Evolutionary conservation across 805 yeast genomes (phyloP).

Genomic region (Lachancea lanzarotensis): DNA sequence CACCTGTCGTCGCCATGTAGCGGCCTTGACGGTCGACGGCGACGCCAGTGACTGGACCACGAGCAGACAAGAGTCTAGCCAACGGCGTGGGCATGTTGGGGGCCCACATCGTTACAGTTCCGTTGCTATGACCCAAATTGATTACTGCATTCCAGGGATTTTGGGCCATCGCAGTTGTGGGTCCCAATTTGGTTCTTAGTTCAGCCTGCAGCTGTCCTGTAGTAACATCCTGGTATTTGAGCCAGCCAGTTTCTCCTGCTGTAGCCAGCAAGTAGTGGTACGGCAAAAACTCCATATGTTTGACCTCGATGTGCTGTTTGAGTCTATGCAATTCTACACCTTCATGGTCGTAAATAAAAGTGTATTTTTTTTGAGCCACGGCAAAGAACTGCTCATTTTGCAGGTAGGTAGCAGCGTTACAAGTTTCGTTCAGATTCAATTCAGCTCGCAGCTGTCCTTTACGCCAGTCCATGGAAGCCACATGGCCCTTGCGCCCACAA

Average conservation of each 20-base stretch:
- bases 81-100: conserved; percentile 83
- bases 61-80: conserved; percentile 69
- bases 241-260: conserved; percentile 82
- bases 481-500: conserved; percentile 90
- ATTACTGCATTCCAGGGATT: conserved; percentile 95
- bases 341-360: conserved; percentile 82
- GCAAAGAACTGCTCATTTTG: conserved; percentile 94
- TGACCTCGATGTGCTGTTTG: conserved; percentile 83
- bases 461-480: conserved; percentile 95
- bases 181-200: conserved; percentile 80
- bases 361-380: conserved; percentile 92
- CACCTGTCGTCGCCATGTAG: conserved; percentile 90
- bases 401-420: conserved; percentile 80
- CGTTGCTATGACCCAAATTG: conserved; percentile 89
- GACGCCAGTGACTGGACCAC: conserved; percentile 82
- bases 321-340: conserved; percentile 91
- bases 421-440: conserved; percentile 79
- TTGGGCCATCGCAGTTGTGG: conserved; percentile 79
- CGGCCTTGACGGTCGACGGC: conserved; percentile 88
- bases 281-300: conserved; percentile 79
- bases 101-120: conserved; percentile 89
- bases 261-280: conserved; percentile 84
- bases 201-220: conserved; percentile 86
- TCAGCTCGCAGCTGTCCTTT: conserved; percentile 78
- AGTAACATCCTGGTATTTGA: conserved; percentile 91